Evolutionary conservation across 2,329 filamentous ascomycete species (phyloP), one percentile per base, ranked within the genome.

Genomic region (Monascus ruber): DNA sequence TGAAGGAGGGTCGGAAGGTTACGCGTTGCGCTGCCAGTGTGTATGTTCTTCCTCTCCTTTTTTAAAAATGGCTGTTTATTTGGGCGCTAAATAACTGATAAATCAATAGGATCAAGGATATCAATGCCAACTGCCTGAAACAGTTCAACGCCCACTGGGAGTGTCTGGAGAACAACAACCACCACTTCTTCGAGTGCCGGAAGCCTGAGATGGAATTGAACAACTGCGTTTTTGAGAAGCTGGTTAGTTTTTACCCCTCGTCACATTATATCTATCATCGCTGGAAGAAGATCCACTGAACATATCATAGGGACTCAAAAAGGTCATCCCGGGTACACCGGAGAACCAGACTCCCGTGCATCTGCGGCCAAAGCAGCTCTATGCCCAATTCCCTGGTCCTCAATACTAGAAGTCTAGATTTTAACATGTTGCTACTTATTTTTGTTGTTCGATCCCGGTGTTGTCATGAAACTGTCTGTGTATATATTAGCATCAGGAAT

Each of bases 161-260:
- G 56, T 98, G 91, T 60, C 75, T 98, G 42, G 91, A 98, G 59
- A 82, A 94, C 70, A 88, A 93, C 72, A 98, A 98, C 73, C 91
- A 98, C 60, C 85, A 94, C 68, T 71, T 96, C 43, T 98, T 86
- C 83, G 86, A 96, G 59, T 98, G 91, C 72, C 79, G 91, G 54
- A 80, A 79, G 56, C 72, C 76, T 47, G 91, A 98, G 73, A 81
- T 85, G 77, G 81, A 81, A 60, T 71, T 98, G 55, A 98, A 95
- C 74, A 83, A 81, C 69, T 98, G 91, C 66, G 88, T 95, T 36
- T 96, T 84, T 60, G 82, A 95, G 51, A 96, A 95, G 63, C 67
- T 98, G 71, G 91, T 98, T 72, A 46, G 83, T 72, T 7, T 28
- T 35, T 24, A 29, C 17, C 9, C 25, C 24, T 24, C 10, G 17